Evolutionary conservation across 2,329 filamentous ascomycete genomes (phyloP).

Genomic region (Colletotrichum chlorophyti): DNA sequence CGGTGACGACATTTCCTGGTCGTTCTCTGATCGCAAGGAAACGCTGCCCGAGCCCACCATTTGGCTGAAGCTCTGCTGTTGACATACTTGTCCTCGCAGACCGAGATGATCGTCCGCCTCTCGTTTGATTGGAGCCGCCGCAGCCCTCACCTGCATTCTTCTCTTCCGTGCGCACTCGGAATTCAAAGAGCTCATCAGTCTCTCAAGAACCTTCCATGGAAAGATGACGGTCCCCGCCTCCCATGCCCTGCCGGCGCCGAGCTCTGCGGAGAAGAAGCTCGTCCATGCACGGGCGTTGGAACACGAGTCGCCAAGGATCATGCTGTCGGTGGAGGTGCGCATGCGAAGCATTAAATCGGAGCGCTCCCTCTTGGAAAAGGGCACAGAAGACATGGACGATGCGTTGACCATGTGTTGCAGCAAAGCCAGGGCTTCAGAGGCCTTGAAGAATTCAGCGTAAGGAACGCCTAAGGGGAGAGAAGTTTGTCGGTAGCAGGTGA

Average conservation of each 20-base stretch:
- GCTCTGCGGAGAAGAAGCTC: constrained; percentile 19
- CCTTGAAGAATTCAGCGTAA: constrained; percentile 25
- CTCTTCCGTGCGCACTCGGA: constrained; percentile 10
- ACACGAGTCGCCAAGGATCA: constrained; percentile 19
- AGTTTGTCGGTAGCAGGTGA: constrained; percentile 22
- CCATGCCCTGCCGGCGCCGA: constrained; percentile 18
- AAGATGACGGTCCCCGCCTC: constrained; percentile 20
- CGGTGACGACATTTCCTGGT: neutral
- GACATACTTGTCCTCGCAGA: neutral
- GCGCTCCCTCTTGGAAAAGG: constrained; percentile 14
- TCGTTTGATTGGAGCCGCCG: neutral
- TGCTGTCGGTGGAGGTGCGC: constrained; percentile 14
- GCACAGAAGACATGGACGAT: constrained; percentile 8
- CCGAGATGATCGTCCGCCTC: constrained; percentile 9
- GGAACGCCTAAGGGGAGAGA: constrained; percentile 10
- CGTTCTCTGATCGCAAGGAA: neutral
- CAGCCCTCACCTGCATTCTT: constrained; percentile 1
- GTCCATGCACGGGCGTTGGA: constrained; percentile 26
- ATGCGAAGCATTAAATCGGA: constrained; percentile 19
- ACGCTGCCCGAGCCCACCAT: neutral
- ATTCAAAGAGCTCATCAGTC: constrained; percentile 24
- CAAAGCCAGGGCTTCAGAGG: constrained; percentile 18
- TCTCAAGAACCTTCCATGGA: constrained; percentile 19
- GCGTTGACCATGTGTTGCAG: constrained; percentile 26
- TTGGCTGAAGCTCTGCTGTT: neutral